Percentiles rank a stretch among this genome's conserved stretches.
Evolutionary conservation across 176 grass and related monocot species (phyloP).

Genomic region (Stipa capillata): DNA sequence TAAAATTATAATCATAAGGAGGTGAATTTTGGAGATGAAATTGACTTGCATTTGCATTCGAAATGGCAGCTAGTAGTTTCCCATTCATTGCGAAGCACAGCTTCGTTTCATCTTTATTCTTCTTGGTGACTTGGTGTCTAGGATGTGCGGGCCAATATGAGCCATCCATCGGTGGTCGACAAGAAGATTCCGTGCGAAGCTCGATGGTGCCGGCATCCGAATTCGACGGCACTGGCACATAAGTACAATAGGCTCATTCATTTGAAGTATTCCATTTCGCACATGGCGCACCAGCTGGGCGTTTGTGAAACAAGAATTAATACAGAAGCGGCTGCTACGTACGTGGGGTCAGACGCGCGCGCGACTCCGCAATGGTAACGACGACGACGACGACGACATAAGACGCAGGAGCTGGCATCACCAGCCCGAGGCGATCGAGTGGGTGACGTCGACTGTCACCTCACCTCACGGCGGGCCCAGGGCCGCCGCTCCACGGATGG

Average conservation of each 20-base stretch:
- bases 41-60: neutral
- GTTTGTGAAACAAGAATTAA: conserved; percentile 34
- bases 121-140: neutral
- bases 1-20: no score
- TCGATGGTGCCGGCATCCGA: conserved; percentile 14
- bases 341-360: neutral
- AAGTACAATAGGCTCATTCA: neutral
- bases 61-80: no score
- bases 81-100: no score
- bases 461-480: neutral
- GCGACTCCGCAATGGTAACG: neutral
- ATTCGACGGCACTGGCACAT: neutral
- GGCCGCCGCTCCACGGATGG: neutral
- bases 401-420: neutral
- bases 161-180: neutral
- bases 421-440: no score
- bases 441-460: neutral
- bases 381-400: neutral
- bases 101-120: neutral
- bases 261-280: neutral
- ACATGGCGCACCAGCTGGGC: neutral
- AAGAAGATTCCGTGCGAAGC: conserved; percentile 22
- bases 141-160: neutral
- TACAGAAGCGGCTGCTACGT: no score
- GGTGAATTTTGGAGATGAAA: neutral